Evolutionary conservation across 148 eudicot genomes (phyloP).

Genomic region (Dianthus caryophyllus): DNA sequence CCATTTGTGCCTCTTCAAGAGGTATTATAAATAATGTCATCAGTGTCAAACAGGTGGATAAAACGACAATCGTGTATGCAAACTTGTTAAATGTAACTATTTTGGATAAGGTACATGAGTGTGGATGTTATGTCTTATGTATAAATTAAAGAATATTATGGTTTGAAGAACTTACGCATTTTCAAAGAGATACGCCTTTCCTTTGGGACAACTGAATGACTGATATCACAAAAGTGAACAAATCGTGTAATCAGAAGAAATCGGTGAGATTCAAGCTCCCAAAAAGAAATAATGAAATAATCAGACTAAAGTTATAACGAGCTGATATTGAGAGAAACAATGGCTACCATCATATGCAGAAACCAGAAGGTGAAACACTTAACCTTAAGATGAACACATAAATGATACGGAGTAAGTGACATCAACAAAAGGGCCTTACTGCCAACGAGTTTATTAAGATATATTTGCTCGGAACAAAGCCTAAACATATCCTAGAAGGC

Average conservation of each 20-base stretch:
- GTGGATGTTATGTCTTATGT: neutral
- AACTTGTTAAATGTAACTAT: too few species aligned
- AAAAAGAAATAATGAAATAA: neutral
- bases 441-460: too few species aligned
- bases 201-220: slow-evolving; percentile 58
- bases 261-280: neutral
- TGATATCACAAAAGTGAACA: slow-evolving; percentile 27
- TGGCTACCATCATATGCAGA: too few species aligned
- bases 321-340: neutral
- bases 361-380: too few species aligned
- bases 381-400: too few species aligned
- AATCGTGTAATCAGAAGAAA: slow-evolving; percentile 11
- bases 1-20: too few species aligned
- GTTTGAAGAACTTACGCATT: slow-evolving; percentile 46
- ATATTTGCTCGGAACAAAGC: neutral
- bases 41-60: too few species aligned
- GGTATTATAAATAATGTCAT: too few species aligned
- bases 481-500: too few species aligned
- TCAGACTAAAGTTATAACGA: neutral
- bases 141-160: neutral
- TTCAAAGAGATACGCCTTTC: slow-evolving; percentile 59
- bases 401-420: neutral
- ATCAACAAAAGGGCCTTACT: too few species aligned
- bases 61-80: too few species aligned
- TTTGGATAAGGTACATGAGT: too few species aligned